A percentile compares a stretch with the other conserved stretches of the same genome.
These are phyloP conservation scores for Citrus inodora DNA, from an alignment of 345 rosid genomes.

Conservation along the genomic window DNA sequence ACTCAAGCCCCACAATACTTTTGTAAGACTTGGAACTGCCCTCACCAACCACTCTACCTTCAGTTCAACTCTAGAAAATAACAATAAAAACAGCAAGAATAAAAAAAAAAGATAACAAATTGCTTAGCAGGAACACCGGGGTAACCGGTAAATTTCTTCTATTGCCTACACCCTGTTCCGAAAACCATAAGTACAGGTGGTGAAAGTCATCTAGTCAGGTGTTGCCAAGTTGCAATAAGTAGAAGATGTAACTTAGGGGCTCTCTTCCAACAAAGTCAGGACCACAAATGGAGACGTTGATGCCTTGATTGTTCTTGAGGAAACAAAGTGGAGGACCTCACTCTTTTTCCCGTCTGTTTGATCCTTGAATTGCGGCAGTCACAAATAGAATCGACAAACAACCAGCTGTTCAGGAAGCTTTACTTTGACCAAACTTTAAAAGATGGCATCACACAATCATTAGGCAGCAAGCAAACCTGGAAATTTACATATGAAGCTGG, in stretches of 20 bases:
- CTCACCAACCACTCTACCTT: too few species aligned
- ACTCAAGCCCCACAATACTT: too few species aligned
- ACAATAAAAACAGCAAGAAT: too few species aligned
- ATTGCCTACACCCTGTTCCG: background rate
- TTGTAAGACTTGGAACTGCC: too few species aligned
- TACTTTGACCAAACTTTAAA: background rate
- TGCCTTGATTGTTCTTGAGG: constrained; percentile 5
- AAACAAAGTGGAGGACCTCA: background rate
- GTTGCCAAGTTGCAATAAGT: too few species aligned
- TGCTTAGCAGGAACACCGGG: background rate
- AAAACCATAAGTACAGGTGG: background rate
- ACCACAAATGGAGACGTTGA: background rate
- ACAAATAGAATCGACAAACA: background rate
- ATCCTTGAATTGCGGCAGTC: background rate
- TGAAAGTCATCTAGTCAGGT: too few species aligned
- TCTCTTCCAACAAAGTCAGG: background rate
- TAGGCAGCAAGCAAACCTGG: background rate
- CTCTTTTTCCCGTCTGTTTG: background rate
- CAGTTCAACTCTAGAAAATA: background rate
- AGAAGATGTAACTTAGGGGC: too few species aligned
- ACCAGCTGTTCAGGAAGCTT: background rate
- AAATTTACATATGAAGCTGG: background rate
- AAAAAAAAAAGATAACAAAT: background rate
- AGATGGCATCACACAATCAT: background rate
- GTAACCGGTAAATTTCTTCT: background rate